Conservation (phyloP, 192 early-diverging fungal genomes). For the Backusella australiensis region DNA sequence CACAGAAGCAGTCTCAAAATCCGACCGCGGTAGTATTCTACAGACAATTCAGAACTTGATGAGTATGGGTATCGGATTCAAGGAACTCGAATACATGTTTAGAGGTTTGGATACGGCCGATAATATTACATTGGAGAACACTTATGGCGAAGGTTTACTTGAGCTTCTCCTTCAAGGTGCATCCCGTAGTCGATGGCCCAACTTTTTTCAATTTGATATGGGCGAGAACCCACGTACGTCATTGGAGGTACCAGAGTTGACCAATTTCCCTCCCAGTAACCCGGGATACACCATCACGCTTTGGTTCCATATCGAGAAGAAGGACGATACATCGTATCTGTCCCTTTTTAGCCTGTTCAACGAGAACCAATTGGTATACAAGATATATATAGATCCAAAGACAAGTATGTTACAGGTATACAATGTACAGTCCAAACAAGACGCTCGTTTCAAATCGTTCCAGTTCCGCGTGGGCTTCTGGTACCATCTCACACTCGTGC, state of each 20-base stretch:
- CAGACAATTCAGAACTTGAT: constrained; percentile 48
- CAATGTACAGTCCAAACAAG: constrained; percentile 39
- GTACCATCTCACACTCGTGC: constrained; percentile 69
- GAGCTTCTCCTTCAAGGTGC: constrained; percentile 54
- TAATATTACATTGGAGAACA: constrained; percentile 24
- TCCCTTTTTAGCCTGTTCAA: constrained; percentile 44
- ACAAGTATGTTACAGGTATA: constrained; percentile 43
- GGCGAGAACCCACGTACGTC: constrained; percentile 26
- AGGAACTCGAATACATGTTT: constrained; percentile 58
- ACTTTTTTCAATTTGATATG: constrained; percentile 61
- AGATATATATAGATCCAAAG: constrained; percentile 43
- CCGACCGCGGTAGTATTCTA: constrained; percentile 18
- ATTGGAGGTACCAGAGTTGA: constrained; percentile 41
- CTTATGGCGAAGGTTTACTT: constrained; percentile 28
- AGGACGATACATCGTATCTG: constrained; percentile 42
- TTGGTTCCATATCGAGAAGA: constrained; percentile 62
- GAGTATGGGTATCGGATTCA: constrained; percentile 52
- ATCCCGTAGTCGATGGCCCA: constrained; percentile 53
- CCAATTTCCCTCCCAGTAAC: constrained; percentile 53
- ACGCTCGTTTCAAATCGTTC: constrained; percentile 47
- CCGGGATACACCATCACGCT: constrained; percentile 56
- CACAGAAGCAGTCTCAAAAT: constrained; percentile 1
- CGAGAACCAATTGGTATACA: constrained; percentile 36
- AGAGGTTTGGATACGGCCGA: constrained; percentile 33
- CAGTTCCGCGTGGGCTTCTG: constrained; percentile 56